Percentiles rank a stretch among this genome's conserved stretches.
These are phyloP conservation scores for Morella rubra DNA, from an alignment of 306 rosid species.

Conservation along the genomic window DNA sequence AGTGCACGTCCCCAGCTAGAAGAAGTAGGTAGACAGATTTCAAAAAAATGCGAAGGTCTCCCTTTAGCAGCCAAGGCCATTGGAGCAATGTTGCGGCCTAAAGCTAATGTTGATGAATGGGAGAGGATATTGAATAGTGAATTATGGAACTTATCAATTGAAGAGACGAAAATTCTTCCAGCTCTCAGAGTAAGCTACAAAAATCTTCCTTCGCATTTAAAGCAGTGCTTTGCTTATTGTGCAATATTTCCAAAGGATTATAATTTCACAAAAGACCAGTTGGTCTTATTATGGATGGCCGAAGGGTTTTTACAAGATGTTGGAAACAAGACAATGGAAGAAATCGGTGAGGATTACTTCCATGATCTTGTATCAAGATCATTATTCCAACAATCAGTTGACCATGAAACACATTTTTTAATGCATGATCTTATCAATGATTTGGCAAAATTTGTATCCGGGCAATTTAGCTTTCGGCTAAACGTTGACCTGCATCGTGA, in stretches of 20 bases:
- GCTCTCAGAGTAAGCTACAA: constrained; percentile 23
- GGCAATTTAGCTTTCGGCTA: too few relatives aligned
- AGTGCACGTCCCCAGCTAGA: not conserved
- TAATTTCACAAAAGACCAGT: not conserved
- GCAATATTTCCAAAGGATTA: constrained; percentile 20
- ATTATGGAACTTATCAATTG: not conserved
- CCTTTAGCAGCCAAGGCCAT: constrained; percentile 26
- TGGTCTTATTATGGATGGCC: not conserved
- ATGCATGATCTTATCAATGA: too few relatives aligned
- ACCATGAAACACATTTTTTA: too few relatives aligned
- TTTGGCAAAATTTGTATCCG: too few relatives aligned
- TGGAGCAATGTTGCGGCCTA: constrained; percentile 7
- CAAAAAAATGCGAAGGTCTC: constrained; percentile 12
- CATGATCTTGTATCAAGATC: too few relatives aligned
- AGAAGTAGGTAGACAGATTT: constrained; percentile 15
- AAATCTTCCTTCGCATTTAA: constrained; percentile 20
- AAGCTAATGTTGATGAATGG: not conserved
- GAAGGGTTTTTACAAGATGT: too few relatives aligned
- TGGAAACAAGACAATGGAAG: too few relatives aligned
- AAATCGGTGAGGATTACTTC: too few relatives aligned
- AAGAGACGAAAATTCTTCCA: not conserved
- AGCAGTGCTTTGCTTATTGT: constrained; percentile 20
- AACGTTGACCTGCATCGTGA: too few relatives aligned
- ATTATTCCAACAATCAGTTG: too few relatives aligned
- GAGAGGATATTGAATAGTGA: not conserved